These are phyloP conservation scores for Globisporangium yorkense DNA, from an alignment of 352 stramenopile species.

Conservation along the genomic window DNA sequence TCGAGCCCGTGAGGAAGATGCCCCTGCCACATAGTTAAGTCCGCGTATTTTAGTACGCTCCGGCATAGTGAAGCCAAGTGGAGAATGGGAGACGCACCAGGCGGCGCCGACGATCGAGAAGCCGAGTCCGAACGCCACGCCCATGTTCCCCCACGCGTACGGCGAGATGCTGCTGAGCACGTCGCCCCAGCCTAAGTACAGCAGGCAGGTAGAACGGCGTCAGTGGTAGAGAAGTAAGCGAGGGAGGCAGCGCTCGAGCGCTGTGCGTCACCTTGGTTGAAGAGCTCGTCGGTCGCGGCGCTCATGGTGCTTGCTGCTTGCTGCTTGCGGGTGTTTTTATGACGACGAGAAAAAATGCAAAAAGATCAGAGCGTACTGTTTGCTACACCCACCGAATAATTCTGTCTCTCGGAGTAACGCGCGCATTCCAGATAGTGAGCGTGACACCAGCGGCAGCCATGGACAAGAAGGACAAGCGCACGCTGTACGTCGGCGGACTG, in stretches of 20 bases:
- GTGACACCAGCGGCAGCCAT: conserved; percentile 16
- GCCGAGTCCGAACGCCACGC: conserved; percentile 94
- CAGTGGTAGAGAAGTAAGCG: background rate
- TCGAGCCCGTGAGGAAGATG: conserved; percentile 93
- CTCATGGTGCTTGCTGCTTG: conserved; percentile 41
- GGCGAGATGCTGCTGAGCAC: conserved; percentile 98
- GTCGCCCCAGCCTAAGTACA: conserved; percentile 81
- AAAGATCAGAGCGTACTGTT: background rate
- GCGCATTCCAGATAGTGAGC: background rate
- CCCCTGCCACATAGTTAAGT: conserved; percentile 35
- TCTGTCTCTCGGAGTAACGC: background rate
- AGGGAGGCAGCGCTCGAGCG: background rate
- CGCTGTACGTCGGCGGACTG: conserved; percentile 90
- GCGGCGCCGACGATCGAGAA: conserved; percentile 97
- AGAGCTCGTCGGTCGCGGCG: conserved; percentile 71
- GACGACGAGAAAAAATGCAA: background rate
- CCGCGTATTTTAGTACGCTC: background rate
- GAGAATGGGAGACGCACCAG: conserved; percentile 50
- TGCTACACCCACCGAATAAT: background rate
- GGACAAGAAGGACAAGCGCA: conserved; percentile 54
- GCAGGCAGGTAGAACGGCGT: background rate
- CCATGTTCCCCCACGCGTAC: conserved; percentile 97
- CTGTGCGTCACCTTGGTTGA: conserved; percentile 63
- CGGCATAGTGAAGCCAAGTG: background rate
- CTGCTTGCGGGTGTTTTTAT: background rate